Base-by-base conservation (phyloP, 305 asterid species). In the Plantago rigida region DNA sequence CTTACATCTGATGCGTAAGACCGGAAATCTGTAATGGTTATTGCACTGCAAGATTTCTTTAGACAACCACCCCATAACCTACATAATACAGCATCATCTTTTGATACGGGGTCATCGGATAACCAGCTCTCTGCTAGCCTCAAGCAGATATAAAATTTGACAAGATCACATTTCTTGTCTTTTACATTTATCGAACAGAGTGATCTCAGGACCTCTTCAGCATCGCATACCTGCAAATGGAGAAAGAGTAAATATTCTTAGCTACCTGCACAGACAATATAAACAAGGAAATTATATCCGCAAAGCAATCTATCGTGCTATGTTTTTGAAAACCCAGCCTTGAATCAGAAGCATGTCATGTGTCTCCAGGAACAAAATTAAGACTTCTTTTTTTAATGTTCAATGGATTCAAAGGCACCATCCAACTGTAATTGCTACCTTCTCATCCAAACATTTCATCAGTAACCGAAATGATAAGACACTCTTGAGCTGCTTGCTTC, bases 121-220 rank as follows among this genome's bases (percentile, higher is more conserved):
- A 92, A 70, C 95, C 95, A 92, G 75, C 84, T 88, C 72, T 88
- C 95, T 0, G 79, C 84, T 70, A 92, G 78, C 60, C 71, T 75
- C 78, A 88, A 65, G 79, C 71, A 79, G 67, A 89, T 84, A 68
- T 83, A 83, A 80, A 86, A 75, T 67, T 77, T 78, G 71, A 77
- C 68, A 60, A 92, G 84, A 74, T 92, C 91, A 57, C 93, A 92
- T 5, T 64, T 78, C 76, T 78, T 83, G 72, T 82, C 94, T 68
- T 82, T 92, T 51, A 92, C 74, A 62, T 92, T 83, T 62, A 81
- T 69, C 0, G 87, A 72, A 67, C 62, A 77, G 53, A 92, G 77
- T 73, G 69, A 72, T 72, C 78, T 75, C 69, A 88, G 61, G 61
- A 81, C 70, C 57, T 79, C 83, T 68, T 79, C 89, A 14, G 82